Base-by-base conservation (phyloP, 129 eudicot species). In the Ambrosia trifida region DNA sequence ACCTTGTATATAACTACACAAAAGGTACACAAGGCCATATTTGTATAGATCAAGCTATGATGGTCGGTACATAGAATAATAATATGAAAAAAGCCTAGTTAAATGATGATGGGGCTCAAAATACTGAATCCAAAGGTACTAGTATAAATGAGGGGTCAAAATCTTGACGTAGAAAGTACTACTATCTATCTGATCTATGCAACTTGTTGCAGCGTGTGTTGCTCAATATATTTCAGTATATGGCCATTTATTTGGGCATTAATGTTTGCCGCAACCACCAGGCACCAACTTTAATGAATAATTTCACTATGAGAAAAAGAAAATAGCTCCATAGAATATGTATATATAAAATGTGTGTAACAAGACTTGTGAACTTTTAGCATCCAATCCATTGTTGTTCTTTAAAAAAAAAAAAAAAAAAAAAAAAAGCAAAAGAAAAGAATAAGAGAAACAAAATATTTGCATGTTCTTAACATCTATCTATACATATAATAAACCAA, bases 121-220 rank as follows among this genome's bases (percentile, higher is more conserved):
- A 56, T 24, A 56, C 35, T 31, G 35, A 19, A 16, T 28, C 63
- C 63, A 57, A 57, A 57, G 2, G 38, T 28, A 57, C 36, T 51
- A 28, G 63, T 57, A 57, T 57, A 57, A 57, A 57, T 57, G 63
- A 57, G 38, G 2, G 38, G 63, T 57, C 63, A 57, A 57, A 28
- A 24, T 24, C 35, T 24, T 57, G 63, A 57, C 63, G 10, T 24
- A 57, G 5, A 57, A 57, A 54, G 61, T 54, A 54, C 33, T 9
- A 9, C 61, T 32, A 10, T 54, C 33, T 19, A 53, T 10, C 60
- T 18, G 32, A 56, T 56, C 36, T 24, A 28, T 11, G 63, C 63
- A 56, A 56, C 16, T 24, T 56, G 33, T 56, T 56, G 33, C 62
- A 56, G 30, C 35, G 24, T 28, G 63, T 56, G 63, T 30, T 56